These are phyloP conservation scores for Physaria fendleri DNA, from an alignment of 345 rosid species.

Conservation along the genomic window DNA sequence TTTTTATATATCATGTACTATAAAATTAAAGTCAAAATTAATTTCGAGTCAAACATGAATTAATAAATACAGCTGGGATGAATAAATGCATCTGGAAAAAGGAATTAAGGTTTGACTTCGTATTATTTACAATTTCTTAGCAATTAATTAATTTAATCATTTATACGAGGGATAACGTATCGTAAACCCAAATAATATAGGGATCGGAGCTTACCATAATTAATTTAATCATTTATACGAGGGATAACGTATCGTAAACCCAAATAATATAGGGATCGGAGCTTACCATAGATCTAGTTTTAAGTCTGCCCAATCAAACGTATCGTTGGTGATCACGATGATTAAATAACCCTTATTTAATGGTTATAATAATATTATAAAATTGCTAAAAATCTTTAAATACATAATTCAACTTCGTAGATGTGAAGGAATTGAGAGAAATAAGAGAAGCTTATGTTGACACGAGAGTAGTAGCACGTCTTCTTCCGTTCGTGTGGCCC, in stretches of 20 bases:
- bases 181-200: constrained; percentile 8
- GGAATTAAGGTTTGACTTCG: constrained; percentile 24
- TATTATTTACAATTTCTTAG: neutral
- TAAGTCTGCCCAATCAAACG: constrained; percentile 13
- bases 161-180: neutral
- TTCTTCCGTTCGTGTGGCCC: constrained; percentile 26
- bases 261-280: constrained; percentile 23
- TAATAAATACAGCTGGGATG: constrained; percentile 10
- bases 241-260: neutral
- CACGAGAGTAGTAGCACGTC: constrained; percentile 24
- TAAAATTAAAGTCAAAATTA: neutral
- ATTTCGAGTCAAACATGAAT: constrained; percentile 8
- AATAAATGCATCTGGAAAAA: constrained; percentile 5
- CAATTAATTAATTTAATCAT: neutral
- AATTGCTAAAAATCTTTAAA: neutral
- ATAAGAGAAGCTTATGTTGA: constrained; percentile 8
- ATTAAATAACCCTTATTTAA: neutral
- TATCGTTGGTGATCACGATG: neutral
- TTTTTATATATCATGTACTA: neutral
- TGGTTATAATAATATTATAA: neutral
- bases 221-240: neutral
- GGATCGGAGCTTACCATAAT: too few relatives aligned
- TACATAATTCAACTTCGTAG: constrained; percentile 10
- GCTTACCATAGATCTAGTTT: constrained; percentile 12
- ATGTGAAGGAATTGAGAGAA: constrained; percentile 17